Evolutionary conservation across 1,284 basidiomycete genomes (phyloP).

Genomic region (Malassezia dermatis): DNA sequence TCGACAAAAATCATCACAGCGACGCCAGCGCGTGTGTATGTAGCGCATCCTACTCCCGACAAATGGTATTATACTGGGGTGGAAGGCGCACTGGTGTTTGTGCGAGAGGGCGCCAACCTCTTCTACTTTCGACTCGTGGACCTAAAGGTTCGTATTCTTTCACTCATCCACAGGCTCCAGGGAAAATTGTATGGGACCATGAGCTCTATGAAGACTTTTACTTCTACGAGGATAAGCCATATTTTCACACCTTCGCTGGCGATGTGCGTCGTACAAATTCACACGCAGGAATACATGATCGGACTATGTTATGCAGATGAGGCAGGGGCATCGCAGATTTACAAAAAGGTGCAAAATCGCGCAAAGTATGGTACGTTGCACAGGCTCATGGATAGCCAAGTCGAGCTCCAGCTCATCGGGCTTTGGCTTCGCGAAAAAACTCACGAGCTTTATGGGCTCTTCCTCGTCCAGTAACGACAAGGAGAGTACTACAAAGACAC

Average conservation of each 20-base stretch:
- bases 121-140: slow-evolving; percentile 41
- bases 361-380: slow-evolving; percentile 57
- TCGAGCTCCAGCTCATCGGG: slow-evolving; percentile 25
- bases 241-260: slow-evolving; percentile 85
- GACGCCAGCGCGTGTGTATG: slow-evolving; percentile 43
- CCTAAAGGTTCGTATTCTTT: slow-evolving; percentile 21
- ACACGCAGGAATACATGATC: slow-evolving; percentile 65
- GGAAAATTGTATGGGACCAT: slow-evolving; percentile 65
- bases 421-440: slow-evolving; percentile 12
- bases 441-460: slow-evolving; percentile 9
- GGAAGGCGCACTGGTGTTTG: slow-evolving; percentile 43
- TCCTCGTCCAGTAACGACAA: slow-evolving; percentile 51
- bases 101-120: slow-evolving; percentile 29
- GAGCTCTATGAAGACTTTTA: slow-evolving; percentile 77
- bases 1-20: slow-evolving; percentile 43
- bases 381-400: slow-evolving; percentile 20
- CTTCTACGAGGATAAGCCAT: slow-evolving; percentile 74
- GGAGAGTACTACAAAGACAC: slow-evolving; percentile 47
- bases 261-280: slow-evolving; percentile 59
- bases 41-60: slow-evolving; percentile 25
- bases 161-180: neutral
- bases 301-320: slow-evolving; percentile 85
- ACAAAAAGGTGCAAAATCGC: slow-evolving; percentile 70
- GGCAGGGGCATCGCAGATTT: slow-evolving; percentile 71
- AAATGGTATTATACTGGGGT: slow-evolving; percentile 39